Evolutionary conservation across 2,329 filamentous ascomycete genomes (phyloP), one percentile per base, ranked within the genome.

Genomic region (Alternaria tenuissima): DNA sequence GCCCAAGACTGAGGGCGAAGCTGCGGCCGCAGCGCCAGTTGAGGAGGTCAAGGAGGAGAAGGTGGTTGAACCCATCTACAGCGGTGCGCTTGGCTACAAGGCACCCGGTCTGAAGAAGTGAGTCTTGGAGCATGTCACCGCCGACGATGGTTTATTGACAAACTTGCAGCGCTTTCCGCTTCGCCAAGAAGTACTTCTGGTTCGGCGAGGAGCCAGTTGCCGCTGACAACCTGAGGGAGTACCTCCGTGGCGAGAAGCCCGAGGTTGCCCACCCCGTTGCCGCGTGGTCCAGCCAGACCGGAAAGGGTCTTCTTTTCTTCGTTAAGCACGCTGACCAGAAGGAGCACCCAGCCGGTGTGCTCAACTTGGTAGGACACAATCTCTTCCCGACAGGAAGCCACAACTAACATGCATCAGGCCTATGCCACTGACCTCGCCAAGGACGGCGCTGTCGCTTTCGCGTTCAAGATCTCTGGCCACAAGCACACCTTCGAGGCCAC

Each of bases 271-370:
- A 96, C 83, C 86, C 91, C 68, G 90, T 91, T 71, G 90, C 89
- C 70, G 91, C 95, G 36, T 97, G 95, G 93, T 93, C 94, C 65
- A 89, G 89, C 70, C 89, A 96, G 85, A 97, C 94, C 61, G 94
- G 94, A 80, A 96, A 96, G 86, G 95, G 95, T 76, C 90, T 98
- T 20, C 85, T 98, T 42, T 97, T 96, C 86, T 91, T 92, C 81
- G 90, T 91, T 81, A 93, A 94, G 88, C 89, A 92, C 81, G 84
- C 86, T 53, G 86, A 88, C 75, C 91, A 96, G 82, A 97, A 96
- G 88, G 84, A 87, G 67, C 86, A 87, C 61, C 94, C 94, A 62
- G 85, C 89, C 70, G 91, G 92, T 75, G 89, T 95, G 72, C 90
- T 98, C 80, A 92, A 92, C 81, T 83, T 97, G 79, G 93, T 96